Base-by-base conservation (phyloP, 257 asterid species). In the Solanum neorickii region DNA sequence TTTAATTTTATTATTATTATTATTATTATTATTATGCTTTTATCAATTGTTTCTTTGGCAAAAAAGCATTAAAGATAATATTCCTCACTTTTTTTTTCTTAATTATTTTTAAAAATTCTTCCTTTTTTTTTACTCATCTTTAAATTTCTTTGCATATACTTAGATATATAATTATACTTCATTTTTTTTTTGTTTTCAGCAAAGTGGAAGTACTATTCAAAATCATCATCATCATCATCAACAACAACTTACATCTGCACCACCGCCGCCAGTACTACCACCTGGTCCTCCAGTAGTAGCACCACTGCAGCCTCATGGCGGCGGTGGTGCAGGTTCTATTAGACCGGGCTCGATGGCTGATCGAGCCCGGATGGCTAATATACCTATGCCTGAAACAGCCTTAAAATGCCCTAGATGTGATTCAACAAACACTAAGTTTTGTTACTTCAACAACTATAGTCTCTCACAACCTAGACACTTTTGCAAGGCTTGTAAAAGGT, bases 361-460 rank as follows among this genome's bases (percentile, higher is more conserved):
- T 86, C 90, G 98, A 56, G 99, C 99, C 86, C 96, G 99, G 39
- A 35, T 94, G 82, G 99, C 98, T 12, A 96, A 96, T 93, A 76
- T 96, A 82, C 96, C 97, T 21, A 59, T 96, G 93, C 98, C 99
- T 0, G 98, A 95, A 62, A 44, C 96, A 1, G 89, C 97, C 88
- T 93, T 92, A 39, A 95, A 95, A 87, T 96, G 99, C 91, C 99
- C 99, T 33, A 94, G 99, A 20, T 96, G 99, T 88, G 98, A 95
- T 12, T 96, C 99, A 0, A 82, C 97, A 4, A 96, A 95, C 91
- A 96, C 99, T 0, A 96, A 96, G 90, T 96, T 96, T 84, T 96
- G 99, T 87, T 96, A 96, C 87, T 96, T 95, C 96, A 96, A 96
- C 88, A 96, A 96, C 93, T 96, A 96, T 91, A 96, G 96, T 78